These are phyloP conservation scores for Suillus occidentalis DNA, from an alignment of 768 basidiomycete genomes.

Conservation along the genomic window DNA sequence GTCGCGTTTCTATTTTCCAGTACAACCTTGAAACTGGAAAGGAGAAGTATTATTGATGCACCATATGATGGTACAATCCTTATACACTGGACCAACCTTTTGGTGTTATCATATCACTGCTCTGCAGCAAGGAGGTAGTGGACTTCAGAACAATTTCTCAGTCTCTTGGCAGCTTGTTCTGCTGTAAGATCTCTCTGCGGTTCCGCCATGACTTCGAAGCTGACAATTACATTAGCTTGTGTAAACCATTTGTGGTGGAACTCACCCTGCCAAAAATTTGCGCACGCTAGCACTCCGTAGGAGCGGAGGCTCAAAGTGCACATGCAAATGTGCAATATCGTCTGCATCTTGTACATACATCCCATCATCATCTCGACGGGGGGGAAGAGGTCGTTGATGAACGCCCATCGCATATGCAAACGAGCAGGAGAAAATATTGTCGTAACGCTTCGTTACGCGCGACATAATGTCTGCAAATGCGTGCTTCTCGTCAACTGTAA, in stretches of 20 bases:
- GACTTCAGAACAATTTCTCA: slow-evolving; percentile 54
- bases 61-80: no score
- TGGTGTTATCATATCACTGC: neutral
- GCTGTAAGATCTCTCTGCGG: slow-evolving; percentile 88
- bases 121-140: slow-evolving; percentile 53
- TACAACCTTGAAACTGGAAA: no score
- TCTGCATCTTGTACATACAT: slow-evolving; percentile 38
- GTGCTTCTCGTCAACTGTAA: slow-evolving; percentile 58
- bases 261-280: slow-evolving; percentile 90
- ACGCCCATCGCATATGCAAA: slow-evolving; percentile 96
- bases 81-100: no score
- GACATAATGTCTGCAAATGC: slow-evolving; percentile 71
- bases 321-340: slow-evolving; percentile 75
- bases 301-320: slow-evolving; percentile 87
- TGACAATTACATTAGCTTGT: slow-evolving; percentile 27
- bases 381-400: slow-evolving; percentile 76
- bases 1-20: no score
- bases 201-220: slow-evolving; percentile 90
- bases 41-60: no score
- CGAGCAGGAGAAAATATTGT: slow-evolving; percentile 79
- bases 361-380: slow-evolving; percentile 27
- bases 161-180: slow-evolving; percentile 75
- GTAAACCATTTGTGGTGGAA: slow-evolving; percentile 8
- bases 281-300: slow-evolving; percentile 77
- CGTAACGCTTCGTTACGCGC: slow-evolving; percentile 64